phyloP scores from a whole-genome alignment of 768 basidiomycete species.

The Epithele typhae region DNA sequence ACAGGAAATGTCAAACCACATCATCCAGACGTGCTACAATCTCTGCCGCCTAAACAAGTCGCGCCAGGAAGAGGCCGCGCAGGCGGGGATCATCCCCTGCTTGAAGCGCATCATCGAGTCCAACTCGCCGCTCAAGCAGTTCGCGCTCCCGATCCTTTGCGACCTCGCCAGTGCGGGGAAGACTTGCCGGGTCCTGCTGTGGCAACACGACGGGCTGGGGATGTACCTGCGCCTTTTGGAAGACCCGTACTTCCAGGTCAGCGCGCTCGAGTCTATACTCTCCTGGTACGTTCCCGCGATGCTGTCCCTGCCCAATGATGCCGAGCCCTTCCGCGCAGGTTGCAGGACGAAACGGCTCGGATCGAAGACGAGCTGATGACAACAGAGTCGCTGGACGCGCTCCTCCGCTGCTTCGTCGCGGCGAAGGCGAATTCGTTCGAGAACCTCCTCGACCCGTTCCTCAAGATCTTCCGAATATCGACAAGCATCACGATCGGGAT shows the following conservation, averaged over 20 bases:
- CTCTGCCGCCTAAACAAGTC: constrained; percentile 92
- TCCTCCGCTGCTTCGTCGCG: constrained; percentile 76
- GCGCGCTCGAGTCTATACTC: constrained; percentile 83
- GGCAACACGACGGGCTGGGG: constrained; percentile 89
- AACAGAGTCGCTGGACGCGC: constrained; percentile 53
- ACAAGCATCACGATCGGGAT: constrained; percentile 68
- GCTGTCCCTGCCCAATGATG: neutral
- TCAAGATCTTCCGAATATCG: constrained; percentile 87
- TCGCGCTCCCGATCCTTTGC: constrained; percentile 94
- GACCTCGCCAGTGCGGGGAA: constrained; percentile 95
- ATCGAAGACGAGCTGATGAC: constrained; percentile 88
- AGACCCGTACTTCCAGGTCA: constrained; percentile 90
- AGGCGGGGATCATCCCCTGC: constrained; percentile 90
- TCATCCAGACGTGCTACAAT: constrained; percentile 97
- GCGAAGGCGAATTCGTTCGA: constrained; percentile 91
- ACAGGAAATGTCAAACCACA: constrained; percentile 98
- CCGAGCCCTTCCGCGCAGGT: constrained; percentile 48
- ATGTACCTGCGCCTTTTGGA: constrained; percentile 76
- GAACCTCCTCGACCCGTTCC: constrained; percentile 85
- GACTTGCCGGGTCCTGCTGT: constrained; percentile 81
- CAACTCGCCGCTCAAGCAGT: constrained; percentile 92
- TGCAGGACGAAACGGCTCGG: constrained; percentile 92
- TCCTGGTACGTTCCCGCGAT: constrained; percentile 60
- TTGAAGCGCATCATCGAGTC: constrained; percentile 85
- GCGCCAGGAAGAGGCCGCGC: constrained; percentile 94